phyloP scores from a whole-genome alignment of 257 asterid genomes.

The Jacaranda mimosifolia region DNA sequence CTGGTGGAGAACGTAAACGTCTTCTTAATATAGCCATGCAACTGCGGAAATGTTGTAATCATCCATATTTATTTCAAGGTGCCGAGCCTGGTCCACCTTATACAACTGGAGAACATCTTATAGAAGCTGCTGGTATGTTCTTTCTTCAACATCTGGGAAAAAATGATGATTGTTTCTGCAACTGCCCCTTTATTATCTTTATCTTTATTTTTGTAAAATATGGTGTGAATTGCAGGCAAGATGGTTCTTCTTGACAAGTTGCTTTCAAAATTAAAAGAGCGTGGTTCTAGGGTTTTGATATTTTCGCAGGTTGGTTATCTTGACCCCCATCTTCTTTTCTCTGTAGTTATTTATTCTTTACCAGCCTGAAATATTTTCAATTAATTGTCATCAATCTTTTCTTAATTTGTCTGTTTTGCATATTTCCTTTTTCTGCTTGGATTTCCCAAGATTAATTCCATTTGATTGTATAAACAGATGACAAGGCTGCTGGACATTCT shows the following conservation, averaged over 20 bases:
- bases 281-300: slow-evolving; percentile 96
- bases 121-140: slow-evolving; percentile 90
- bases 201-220: slow-evolving; percentile 1
- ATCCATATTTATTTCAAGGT: slow-evolving; percentile 98
- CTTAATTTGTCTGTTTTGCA: not conserved
- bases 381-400: slow-evolving; percentile 14
- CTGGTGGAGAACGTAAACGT: slow-evolving; percentile 99
- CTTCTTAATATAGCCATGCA: slow-evolving; percentile 99
- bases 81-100: slow-evolving; percentile 99
- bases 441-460: slow-evolving; percentile 4
- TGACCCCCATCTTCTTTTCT: slow-evolving; percentile 12
- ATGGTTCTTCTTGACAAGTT: slow-evolving; percentile 99
- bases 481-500: slow-evolving; percentile 97
- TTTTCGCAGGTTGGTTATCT: slow-evolving; percentile 80
- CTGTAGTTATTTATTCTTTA: not conserved
- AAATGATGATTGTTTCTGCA: slow-evolving; percentile 1
- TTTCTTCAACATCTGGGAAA: slow-evolving; percentile 26
- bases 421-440: slow-evolving; percentile 10
- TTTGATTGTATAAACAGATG: slow-evolving; percentile 65
- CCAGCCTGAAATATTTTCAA: not conserved
- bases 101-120: slow-evolving; percentile 88
- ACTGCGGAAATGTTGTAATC: slow-evolving; percentile 97
- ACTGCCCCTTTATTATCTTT: slow-evolving; percentile 15
- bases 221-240: slow-evolving; percentile 65
- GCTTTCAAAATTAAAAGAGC: slow-evolving; percentile 95